Evolutionary conservation across 1,284 basidiomycete species (phyloP), one percentile per base, ranked within the genome.

Genomic region (Waitea zeae): DNA sequence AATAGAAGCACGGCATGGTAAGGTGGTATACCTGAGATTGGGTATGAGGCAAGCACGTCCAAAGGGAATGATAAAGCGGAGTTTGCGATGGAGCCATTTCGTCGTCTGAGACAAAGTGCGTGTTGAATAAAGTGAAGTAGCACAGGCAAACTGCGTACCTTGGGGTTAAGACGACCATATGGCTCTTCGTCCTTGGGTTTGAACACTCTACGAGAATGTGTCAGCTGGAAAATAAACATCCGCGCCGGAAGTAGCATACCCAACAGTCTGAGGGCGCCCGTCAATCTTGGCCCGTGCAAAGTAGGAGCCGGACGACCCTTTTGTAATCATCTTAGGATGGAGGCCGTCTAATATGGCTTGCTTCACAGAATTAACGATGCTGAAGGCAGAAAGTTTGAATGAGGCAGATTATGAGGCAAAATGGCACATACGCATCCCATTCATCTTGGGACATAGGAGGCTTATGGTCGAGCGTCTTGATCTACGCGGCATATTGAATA

Each of bases 121-220:
- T 18, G 30, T 38, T 34, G 18, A 22, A 30, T 6, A 35, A 29
- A 20, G 12, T 24, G 18, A 14, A 20, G 17, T 1, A 26, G 17
- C 3, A 29, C 12, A 4, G 29, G 34, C 12, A 17, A 31, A n/a
- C 13, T 7, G 5, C 44, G 30, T 34, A 70, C 77, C 64, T 86
- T 84, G 3, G 84, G 84, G 49, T 89, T 89, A 14, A 87, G 58
- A 22, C 73, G 62, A 19, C 81, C 81, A 46, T 86, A 86, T 3
- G 82, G 82, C 44, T 88, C 84, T 51, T 89, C 86, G 46, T 89
- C 86, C 49, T 88, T 87, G 2, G 86, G 86, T 49, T 90, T 88
- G 54, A 89, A 89, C 4, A 89, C 79, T 13, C 80, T 86, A 41
- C n/a, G n/a, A 30, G 11, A 32, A 12, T 27, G 24, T 7, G 7